Conservation (phyloP, 371 early-diverging fungal genomes). For the Mortierella sp. region DNA sequence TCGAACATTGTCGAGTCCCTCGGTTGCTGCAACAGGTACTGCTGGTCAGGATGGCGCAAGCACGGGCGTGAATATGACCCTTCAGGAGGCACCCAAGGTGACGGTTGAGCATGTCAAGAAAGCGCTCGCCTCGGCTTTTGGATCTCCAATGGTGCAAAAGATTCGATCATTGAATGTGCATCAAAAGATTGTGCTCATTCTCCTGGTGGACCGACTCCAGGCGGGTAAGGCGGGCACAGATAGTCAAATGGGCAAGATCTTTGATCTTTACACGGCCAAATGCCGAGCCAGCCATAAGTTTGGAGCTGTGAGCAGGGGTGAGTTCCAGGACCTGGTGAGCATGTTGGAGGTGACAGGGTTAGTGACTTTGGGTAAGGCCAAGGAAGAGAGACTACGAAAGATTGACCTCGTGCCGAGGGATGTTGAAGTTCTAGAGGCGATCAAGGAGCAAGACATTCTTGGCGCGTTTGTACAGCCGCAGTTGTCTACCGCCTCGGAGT, state of each 20-base stretch:
- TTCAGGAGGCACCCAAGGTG: conserved; percentile 69
- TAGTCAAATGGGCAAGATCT: conserved; percentile 66
- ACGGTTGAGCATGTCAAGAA: conserved; percentile 82
- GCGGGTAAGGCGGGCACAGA: conserved; percentile 54
- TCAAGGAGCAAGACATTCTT: conserved; percentile 35
- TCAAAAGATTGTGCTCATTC: conserved; percentile 80
- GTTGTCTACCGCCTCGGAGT: too few species aligned
- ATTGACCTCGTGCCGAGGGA: conserved; percentile 61
- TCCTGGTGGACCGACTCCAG: conserved; percentile 58
- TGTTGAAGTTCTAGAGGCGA: conserved; percentile 59
- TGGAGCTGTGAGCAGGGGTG: conserved; percentile 76
- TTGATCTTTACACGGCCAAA: conserved; percentile 62
- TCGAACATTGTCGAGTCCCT: conserved; percentile 3
- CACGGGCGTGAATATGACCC: neutral
- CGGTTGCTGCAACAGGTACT: neutral
- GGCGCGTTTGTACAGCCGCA: conserved; percentile 2
- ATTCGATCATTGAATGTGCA: conserved; percentile 79
- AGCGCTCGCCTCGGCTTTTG: conserved; percentile 73
- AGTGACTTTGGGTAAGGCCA: conserved; percentile 61
- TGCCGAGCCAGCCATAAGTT: conserved; percentile 62
- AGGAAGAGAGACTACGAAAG: conserved; percentile 61
- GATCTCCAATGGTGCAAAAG: conserved; percentile 69
- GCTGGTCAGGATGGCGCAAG: neutral
- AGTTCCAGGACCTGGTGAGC: conserved; percentile 78
- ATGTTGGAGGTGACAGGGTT: conserved; percentile 82